Conservation (phyloP, 1,284 basidiomycete genomes). For the Phaffia rhodozyma region DNA sequence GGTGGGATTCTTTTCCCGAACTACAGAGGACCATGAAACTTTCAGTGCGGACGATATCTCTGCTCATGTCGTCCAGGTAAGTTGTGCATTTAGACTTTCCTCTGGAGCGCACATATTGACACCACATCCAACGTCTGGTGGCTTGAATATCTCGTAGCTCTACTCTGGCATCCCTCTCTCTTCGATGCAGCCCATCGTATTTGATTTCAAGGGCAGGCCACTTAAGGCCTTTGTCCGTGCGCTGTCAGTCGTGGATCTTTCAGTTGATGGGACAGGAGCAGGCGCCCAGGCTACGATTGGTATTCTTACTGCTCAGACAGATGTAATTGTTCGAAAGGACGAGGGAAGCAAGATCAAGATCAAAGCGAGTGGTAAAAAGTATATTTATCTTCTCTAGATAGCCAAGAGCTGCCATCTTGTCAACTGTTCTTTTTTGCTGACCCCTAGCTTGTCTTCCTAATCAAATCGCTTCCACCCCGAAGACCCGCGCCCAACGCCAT, state of each 20-base stretch:
- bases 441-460: background rate
- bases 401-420: background rate
- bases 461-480: background rate
- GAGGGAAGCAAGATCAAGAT: constrained; percentile 71
- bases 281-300: constrained; percentile 44
- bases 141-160: constrained; percentile 39
- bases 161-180: constrained; percentile 50
- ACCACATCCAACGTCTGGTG: background rate
- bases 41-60: constrained; percentile 81
- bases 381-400: background rate
- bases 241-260: constrained; percentile 55
- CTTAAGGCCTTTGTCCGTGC: constrained; percentile 61
- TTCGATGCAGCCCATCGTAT: constrained; percentile 60
- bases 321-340: constrained; percentile 78
- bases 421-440: background rate
- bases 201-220: constrained; percentile 84
- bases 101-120: background rate
- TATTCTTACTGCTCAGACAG: constrained; percentile 79
- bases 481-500: constrained; percentile 90
- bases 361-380: constrained; percentile 86
- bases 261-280: constrained; percentile 37
- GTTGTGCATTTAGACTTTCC: constrained; percentile 17
- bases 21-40: constrained; percentile 52
- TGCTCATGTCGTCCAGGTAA: constrained; percentile 51
- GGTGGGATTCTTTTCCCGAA: constrained; percentile 56